Base-by-base conservation (phyloP, 257 asterid species). In the Voacanga thouarsii region DNA sequence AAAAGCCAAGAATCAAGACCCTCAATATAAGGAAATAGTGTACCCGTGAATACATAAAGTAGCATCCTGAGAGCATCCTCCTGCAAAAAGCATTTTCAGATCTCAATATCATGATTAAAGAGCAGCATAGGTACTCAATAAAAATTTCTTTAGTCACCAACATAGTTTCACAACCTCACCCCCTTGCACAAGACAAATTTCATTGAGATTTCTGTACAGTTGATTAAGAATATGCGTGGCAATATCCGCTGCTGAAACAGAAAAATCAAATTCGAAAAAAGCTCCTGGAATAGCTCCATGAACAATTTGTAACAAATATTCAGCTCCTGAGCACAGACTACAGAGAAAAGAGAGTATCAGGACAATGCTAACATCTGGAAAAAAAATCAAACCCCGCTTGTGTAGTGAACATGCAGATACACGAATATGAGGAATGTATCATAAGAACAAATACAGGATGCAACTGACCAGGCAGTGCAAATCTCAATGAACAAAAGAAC, bases 1-100 rank as follows among this genome's bases (percentile, higher is more conserved):
- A 93, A 96, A 86, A 93, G 89, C 99, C 98, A 96, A 77, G 97
- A 90, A 91, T 93, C 99, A 72, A 96, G 96, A 78, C 85, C 86
- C 88, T 93, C 96, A 82, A 95, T 89, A 74, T 92, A 96, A 10
- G 99, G 99, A 84, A 93, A 85, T 86, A 93, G 83, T 79, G 89
- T 90, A 79, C 93, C 94, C 33, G 86, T 87, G 55, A 96, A 87
- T 77, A 92, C 83, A 80, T 86, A 90, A 39, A 96, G 94, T 75
- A 92, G 78, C 97, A 96, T 96, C 78, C 88, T 82, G 74, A 89
- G 89, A 75, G 96, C 96, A 86, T 93, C 97, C 89, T 92, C 97
- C 99, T 92, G 88, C 81, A 83, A 92, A 74, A 73, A 85, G 71
- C 81, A 82, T 61, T 39, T 79, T 77, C 26, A 41, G 43, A 74